Evolutionary conservation across 352 stramenopile genomes (phyloP).

Genomic region (Pythium sp.): DNA sequence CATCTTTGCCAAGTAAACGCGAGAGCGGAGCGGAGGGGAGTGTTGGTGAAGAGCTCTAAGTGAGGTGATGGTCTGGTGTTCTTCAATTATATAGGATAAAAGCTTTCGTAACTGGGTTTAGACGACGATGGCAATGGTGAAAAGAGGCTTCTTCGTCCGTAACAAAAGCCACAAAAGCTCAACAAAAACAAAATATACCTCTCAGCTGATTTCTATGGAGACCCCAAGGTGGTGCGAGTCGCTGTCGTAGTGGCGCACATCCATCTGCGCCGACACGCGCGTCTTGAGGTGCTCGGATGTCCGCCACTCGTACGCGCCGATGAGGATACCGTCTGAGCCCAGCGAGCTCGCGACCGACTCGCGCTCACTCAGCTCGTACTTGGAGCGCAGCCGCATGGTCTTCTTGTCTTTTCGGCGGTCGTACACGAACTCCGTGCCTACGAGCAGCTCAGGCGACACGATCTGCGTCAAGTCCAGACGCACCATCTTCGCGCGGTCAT

Average conservation of each 20-base stretch:
- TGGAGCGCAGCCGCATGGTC: constrained; percentile 50
- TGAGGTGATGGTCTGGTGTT: neutral
- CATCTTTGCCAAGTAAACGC: constrained; percentile 78
- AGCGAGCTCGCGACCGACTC: constrained; percentile 61
- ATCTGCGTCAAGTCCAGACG: constrained; percentile 61
- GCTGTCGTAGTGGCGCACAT: constrained; percentile 81
- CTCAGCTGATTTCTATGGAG: constrained; percentile 78
- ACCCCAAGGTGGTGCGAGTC: constrained; percentile 81
- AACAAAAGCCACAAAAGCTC: constrained; percentile 5
- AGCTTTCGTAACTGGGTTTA: neutral
- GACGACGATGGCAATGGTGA: neutral
- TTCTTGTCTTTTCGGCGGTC: constrained; percentile 72
- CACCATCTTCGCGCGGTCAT: constrained; percentile 60
- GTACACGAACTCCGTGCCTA: constrained; percentile 65
- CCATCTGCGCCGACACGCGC: constrained; percentile 72
- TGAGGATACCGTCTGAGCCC: constrained; percentile 69
- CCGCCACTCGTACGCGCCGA: constrained; percentile 77
- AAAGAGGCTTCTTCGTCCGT: neutral
- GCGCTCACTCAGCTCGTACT: constrained; percentile 42
- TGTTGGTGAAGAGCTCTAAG: neutral
- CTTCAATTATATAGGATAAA: constrained; percentile 9
- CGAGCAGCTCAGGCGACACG: constrained; percentile 47
- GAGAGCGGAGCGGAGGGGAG: no score
- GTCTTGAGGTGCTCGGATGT: constrained; percentile 75
- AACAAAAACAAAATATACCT: constrained; percentile 13